These are phyloP conservation scores for Mycena rebaudengoi DNA, from an alignment of 768 basidiomycete species.

Conservation along the genomic window DNA sequence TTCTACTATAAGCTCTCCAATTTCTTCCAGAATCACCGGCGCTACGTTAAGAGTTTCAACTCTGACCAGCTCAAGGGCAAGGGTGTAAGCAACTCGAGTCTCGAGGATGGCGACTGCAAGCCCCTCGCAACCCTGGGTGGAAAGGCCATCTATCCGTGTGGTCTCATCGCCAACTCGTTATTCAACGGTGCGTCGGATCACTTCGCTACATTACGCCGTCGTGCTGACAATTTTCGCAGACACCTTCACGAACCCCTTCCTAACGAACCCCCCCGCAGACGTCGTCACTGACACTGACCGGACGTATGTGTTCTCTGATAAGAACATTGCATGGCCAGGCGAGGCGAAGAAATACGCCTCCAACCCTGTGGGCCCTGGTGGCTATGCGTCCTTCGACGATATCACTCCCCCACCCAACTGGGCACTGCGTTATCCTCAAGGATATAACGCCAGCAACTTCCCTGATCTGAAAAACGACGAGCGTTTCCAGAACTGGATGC, in stretches of 20 bases:
- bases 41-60: constrained; percentile 94
- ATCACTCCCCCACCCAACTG: constrained; percentile 97
- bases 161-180: constrained; percentile 94
- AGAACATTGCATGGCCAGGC: constrained; percentile 95
- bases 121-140: constrained; percentile 71
- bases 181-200: constrained; percentile 82
- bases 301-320: constrained; percentile 77
- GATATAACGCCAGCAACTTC: constrained; percentile 68
- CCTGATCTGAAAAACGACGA: constrained; percentile 83
- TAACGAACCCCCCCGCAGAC: constrained; percentile 60
- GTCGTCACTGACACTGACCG: too few relatives aligned
- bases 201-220: neutral
- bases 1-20: constrained; percentile 97
- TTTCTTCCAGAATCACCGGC: constrained; percentile 98
- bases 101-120: constrained; percentile 86
- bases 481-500: constrained; percentile 99
- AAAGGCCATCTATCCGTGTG: constrained; percentile 90
- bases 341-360: constrained; percentile 89
- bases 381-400: constrained; percentile 64
- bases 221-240: constrained; percentile 56
- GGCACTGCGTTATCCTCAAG: constrained; percentile 73
- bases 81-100: constrained; percentile 50
- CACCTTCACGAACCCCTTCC: constrained; percentile 73
- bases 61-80: constrained; percentile 87
- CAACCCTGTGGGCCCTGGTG: constrained; percentile 53